phyloP scores from a whole-genome alignment of 2,329 filamentous ascomycete genomes.

The Diaporthe longicolla region DNA sequence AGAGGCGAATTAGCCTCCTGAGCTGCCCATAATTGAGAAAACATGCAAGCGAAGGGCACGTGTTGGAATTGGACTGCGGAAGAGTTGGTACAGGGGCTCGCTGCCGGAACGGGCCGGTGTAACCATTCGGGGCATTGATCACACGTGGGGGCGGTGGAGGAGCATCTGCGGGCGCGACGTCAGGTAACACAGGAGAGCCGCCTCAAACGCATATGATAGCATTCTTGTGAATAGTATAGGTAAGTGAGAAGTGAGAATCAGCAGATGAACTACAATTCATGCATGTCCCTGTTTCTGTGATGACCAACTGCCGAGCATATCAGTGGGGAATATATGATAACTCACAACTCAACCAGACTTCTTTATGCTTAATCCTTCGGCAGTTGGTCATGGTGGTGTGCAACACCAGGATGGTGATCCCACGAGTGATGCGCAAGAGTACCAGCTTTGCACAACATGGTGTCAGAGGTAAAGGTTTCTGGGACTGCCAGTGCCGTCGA shows the following conservation, averaged over 20 bases:
- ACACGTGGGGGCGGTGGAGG: slow-evolving; percentile 27
- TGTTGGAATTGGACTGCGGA: not conserved
- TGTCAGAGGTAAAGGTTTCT: not conserved
- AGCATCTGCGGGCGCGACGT: slow-evolving; percentile 22
- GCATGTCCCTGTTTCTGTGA: not conserved
- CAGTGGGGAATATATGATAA: slow-evolving; percentile 7
- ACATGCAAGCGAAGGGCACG: not conserved
- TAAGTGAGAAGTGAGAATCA: not conserved
- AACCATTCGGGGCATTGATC: slow-evolving; percentile 31
- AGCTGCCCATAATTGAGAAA: not conserved
- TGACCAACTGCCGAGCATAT: not conserved
- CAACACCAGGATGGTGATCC: slow-evolving; percentile 8
- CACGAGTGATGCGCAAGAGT: not conserved
- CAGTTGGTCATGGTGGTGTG: not conserved
- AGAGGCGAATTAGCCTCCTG: not conserved
- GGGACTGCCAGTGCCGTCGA: too few relatives aligned
- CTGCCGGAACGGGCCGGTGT: slow-evolving; percentile 25
- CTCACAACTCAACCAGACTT: not conserved
- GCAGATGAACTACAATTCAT: not conserved
- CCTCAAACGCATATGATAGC: slow-evolving; percentile 4
- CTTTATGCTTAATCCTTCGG: not conserved
- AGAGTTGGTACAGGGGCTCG: slow-evolving; percentile 10
- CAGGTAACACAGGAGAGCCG: slow-evolving; percentile 23
- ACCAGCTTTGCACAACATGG: too few relatives aligned
- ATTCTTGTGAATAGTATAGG: not conserved